Evolutionary conservation across 2,329 filamentous ascomycete genomes (phyloP).

Genomic region (Xylaria sp.): DNA sequence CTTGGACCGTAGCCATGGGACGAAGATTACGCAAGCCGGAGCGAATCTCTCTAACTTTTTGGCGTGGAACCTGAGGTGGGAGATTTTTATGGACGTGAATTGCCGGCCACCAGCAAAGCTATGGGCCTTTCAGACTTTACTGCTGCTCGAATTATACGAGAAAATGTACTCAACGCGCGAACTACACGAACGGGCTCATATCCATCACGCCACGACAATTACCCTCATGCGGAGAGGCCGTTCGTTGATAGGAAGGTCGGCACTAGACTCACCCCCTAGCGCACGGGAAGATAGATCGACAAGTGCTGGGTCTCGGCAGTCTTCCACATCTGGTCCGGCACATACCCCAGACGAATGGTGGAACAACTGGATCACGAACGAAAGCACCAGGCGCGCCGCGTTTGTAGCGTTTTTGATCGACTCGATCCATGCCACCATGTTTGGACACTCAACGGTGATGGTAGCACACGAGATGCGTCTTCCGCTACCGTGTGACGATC

Average conservation of each 20-base stretch:
- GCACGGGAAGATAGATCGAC: conserved; percentile 67
- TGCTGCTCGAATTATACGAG: conserved; percentile 92
- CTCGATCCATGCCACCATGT: conserved; percentile 97
- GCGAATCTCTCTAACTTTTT: conserved; percentile 89
- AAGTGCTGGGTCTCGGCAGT: conserved; percentile 66
- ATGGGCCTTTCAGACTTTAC: conserved; percentile 93
- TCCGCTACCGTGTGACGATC: conserved; percentile 91
- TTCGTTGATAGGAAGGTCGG: conserved; percentile 86
- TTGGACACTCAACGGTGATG: conserved; percentile 97
- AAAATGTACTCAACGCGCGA: conserved; percentile 97
- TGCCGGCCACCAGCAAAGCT: conserved; percentile 93
- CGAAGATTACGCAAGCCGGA: conserved; percentile 78
- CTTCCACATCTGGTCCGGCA: conserved; percentile 68
- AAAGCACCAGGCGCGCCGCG: conserved; percentile 87
- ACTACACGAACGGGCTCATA: conserved; percentile 93
- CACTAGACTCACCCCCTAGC: conserved; percentile 85
- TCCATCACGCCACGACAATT: conserved; percentile 95
- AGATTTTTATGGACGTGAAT: conserved; percentile 91
- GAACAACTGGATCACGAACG: conserved; percentile 95
- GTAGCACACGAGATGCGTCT: conserved; percentile 95
- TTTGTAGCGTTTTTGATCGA: conserved; percentile 97
- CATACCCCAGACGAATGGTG: conserved; percentile 90
- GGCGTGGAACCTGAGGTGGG: conserved; percentile 93
- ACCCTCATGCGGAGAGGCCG: conserved; percentile 95
- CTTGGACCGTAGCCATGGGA: conserved; percentile 83